These are phyloP conservation scores for Mollisiaceae sp. DNA, from an alignment of 2,329 filamentous ascomycete genomes.

Conservation along the genomic window DNA sequence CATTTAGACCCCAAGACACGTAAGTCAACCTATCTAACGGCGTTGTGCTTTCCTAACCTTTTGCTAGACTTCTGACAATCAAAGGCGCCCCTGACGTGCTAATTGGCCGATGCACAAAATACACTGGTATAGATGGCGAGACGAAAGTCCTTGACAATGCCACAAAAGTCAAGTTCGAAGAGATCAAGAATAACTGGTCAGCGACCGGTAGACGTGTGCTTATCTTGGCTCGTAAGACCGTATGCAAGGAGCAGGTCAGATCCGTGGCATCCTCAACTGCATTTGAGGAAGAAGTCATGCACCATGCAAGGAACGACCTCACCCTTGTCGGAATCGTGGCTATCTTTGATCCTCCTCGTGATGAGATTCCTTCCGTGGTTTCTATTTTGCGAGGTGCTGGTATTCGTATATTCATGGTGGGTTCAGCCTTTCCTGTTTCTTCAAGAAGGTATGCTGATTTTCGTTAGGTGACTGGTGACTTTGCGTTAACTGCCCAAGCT, in stretches of 20 bases:
- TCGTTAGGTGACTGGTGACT: slow-evolving; percentile 72
- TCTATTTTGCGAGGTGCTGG: slow-evolving; percentile 70
- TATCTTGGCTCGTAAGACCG: slow-evolving; percentile 65
- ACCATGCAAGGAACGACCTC: slow-evolving; percentile 54
- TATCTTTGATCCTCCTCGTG: slow-evolving; percentile 63
- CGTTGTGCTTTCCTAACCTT: slow-evolving; percentile 22
- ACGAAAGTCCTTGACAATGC: slow-evolving; percentile 54
- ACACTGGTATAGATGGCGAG: slow-evolving; percentile 60
- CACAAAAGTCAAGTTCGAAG: slow-evolving; percentile 55
- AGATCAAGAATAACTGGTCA: slow-evolving; percentile 71
- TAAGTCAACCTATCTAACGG: slow-evolving; percentile 23
- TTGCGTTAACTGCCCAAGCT: slow-evolving; percentile 73
- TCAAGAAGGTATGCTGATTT: background rate
- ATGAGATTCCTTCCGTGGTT: slow-evolving; percentile 63
- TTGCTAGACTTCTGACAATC: slow-evolving; percentile 63
- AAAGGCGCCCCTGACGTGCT: slow-evolving; percentile 81
- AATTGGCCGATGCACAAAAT: slow-evolving; percentile 64
- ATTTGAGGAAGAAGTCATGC: slow-evolving; percentile 62
- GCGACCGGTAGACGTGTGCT: slow-evolving; percentile 71
- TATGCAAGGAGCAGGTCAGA: slow-evolving; percentile 50
- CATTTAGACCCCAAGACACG: slow-evolving; percentile 37
- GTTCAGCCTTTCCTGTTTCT: slow-evolving; percentile 9
- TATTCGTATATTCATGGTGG: slow-evolving; percentile 78
- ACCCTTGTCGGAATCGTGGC: slow-evolving; percentile 61
- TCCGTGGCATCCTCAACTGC: slow-evolving; percentile 51